A percentile compares a stretch with the other conserved stretches of the same genome.
Evolutionary conservation across 2,329 filamentous ascomycete species (phyloP).

Genomic region (Aspergillus udagawae): DNA sequence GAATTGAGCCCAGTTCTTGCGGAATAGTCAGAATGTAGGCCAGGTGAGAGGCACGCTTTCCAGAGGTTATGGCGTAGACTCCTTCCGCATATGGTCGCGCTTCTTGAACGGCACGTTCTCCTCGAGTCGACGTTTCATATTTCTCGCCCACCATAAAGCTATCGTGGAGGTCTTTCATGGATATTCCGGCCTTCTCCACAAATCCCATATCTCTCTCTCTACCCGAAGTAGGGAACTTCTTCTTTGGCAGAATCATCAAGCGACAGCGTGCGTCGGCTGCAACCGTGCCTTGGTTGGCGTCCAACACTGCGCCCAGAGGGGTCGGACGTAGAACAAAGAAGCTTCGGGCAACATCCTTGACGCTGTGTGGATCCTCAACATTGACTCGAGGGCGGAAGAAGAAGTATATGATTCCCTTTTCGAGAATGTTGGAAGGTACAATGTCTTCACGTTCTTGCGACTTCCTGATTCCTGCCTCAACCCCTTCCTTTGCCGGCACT

Average conservation of each 20-base stretch:
- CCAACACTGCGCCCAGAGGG: constrained; percentile 63
- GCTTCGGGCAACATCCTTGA: constrained; percentile 71
- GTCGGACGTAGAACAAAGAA: constrained; percentile 77
- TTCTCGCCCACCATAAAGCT: constrained; percentile 63
- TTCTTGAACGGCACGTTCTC: constrained; percentile 63
- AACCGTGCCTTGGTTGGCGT: constrained; percentile 49
- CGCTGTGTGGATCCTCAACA: constrained; percentile 63
- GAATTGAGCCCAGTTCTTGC: constrained; percentile 63
- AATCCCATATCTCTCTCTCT: constrained; percentile 74
- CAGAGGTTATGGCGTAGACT: constrained; percentile 75
- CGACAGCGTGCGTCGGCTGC: constrained; percentile 60
- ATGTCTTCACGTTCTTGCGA: constrained; percentile 49
- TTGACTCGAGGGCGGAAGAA: constrained; percentile 77
- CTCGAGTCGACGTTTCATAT: constrained; percentile 72
- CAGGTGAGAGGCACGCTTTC: constrained; percentile 68
- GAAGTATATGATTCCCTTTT: constrained; percentile 90
- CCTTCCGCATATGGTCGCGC: constrained; percentile 78
- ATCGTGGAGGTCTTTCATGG: constrained; percentile 67
- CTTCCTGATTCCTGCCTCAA: constrained; percentile 45
- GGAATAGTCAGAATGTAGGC: constrained; percentile 77
- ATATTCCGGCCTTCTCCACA: constrained; percentile 68
- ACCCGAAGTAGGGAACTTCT: constrained; percentile 67
- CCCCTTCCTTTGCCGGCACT: constrained; percentile 6
- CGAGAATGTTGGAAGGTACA: constrained; percentile 62
- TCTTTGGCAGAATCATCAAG: constrained; percentile 77